Evolutionary conservation across 805 yeast genomes (phyloP).

Genomic region (Ogataea nakhonphanomensis): DNA sequence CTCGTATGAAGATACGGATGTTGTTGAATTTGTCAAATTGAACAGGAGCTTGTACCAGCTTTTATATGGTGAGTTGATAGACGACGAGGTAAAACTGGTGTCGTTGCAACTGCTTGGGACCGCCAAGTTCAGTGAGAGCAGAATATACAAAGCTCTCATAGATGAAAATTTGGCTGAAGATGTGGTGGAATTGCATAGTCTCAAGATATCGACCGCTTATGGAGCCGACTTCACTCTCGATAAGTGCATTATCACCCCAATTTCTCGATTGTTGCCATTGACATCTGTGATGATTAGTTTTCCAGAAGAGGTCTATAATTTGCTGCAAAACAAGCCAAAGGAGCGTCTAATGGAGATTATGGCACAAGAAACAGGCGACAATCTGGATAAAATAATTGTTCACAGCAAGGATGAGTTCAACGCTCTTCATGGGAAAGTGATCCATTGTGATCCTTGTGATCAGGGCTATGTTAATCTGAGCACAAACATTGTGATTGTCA

Average conservation of each 20-base stretch:
- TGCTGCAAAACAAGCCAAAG: conserved; percentile 36
- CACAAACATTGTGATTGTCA: conserved; percentile 56
- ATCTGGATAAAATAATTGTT: conserved; percentile 23
- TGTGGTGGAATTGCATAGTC: conserved; percentile 39
- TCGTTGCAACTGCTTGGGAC: conserved; percentile 27
- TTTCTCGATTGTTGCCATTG: conserved; percentile 32
- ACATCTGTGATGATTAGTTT: conserved; percentile 39
- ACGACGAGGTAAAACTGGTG: conserved; percentile 12
- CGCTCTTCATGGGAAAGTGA: conserved; percentile 46
- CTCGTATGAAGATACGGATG: conserved; percentile 17
- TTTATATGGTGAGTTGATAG: conserved; percentile 12
- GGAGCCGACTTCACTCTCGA: conserved; percentile 43
- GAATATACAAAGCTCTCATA: conserved; percentile 35
- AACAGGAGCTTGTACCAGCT: conserved; percentile 12
- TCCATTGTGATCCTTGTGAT: conserved; percentile 67
- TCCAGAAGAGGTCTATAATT: conserved; percentile 45
- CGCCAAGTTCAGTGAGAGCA: conserved; percentile 23
- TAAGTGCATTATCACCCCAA: conserved; percentile 35
- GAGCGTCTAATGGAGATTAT: conserved; percentile 33
- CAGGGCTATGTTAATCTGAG: conserved; percentile 54
- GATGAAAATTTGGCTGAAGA: conserved; percentile 25
- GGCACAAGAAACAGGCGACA: conserved; percentile 33
- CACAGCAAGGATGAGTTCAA: conserved; percentile 43
- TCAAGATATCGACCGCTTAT: conserved; percentile 33
- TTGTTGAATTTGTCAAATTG: conserved; percentile 21